Base-by-base conservation (phyloP, 2,329 filamentous ascomycete genomes). In the Phyllosticta citrichinensis region DNA sequence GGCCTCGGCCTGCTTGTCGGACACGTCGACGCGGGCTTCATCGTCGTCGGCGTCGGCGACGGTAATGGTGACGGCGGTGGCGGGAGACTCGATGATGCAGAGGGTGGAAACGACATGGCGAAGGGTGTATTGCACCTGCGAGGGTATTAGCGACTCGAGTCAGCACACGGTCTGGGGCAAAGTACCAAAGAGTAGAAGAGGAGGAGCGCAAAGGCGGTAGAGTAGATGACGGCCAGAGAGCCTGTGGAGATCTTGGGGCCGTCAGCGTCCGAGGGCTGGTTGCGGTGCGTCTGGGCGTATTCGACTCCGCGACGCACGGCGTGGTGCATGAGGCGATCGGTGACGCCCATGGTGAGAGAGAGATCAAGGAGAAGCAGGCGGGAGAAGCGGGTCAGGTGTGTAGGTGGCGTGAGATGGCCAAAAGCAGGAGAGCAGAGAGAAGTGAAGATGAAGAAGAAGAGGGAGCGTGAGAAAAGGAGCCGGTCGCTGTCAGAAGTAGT, bases 21-120 rank as follows among this genome's bases (percentile, higher is more conserved):
- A 67, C 17, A 63, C 61, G 40, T 63, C 55, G 47, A 78, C 78
- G 57, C 79, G 77, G 35, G 74, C 68, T 22, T 71, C 69, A 56
- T 70, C 64, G 50, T 75, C 70, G 40, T 47, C 40, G 64, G 80
- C 76, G 66, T 83, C 78, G 57, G 80, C 74, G 59, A 83, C 73
- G 25, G 74, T 72, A 65, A 79, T 68, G 64, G 77, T 74, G 63
- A 77, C 79, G 57, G 79, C 79, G 25, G 79, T 79, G 65, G 79
- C 75, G 47, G 82, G 79, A 55, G 81, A 81, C 71, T 89, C 86
- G 66, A 89, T 78, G 74, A 85, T 83, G 63, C 84, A 79, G 52
- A 89, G 79, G 5, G 83, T 83, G 1, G 82, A 79, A 53, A 88
- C 75, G 60, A 89, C 76, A 61, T 80, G 73, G 61, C 80, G 80